These are phyloP conservation scores for Acorus gramineus DNA, from an alignment of 106 monocot genomes.

Conservation along the genomic window DNA sequence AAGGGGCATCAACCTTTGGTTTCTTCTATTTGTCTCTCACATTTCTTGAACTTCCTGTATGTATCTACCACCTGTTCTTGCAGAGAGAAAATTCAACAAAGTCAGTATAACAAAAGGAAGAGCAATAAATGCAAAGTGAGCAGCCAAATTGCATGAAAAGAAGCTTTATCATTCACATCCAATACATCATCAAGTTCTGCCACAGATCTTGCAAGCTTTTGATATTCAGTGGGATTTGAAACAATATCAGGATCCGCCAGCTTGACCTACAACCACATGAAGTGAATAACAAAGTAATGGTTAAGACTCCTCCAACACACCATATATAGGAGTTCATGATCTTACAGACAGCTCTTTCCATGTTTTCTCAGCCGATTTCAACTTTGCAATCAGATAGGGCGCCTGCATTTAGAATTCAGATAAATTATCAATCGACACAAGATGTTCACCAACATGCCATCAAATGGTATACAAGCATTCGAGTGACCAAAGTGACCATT, in stretches of 20 bases:
- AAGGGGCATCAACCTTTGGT: conserved; percentile 47
- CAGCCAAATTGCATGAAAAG: background rate
- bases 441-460: no score
- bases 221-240: conserved; percentile 89
- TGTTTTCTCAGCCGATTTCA: conserved; percentile 90
- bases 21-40: conserved; percentile 79
- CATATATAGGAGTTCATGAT: conserved; percentile 4
- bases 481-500: no score
- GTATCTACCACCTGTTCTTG: conserved; percentile 61
- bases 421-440: no score
- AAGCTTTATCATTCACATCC: background rate
- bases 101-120: background rate
- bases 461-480: no score
- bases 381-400: conserved; percentile 71
- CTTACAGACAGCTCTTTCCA: conserved; percentile 98
- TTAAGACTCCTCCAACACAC: conserved; percentile 5
- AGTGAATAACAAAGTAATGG: no score
- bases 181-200: conserved; percentile 84
- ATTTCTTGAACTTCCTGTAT: conserved; percentile 75
- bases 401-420: conserved; percentile 25
- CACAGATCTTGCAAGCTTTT: conserved; percentile 90
- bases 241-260: conserved; percentile 94
- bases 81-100: conserved; percentile 5
- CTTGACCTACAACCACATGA: conserved; percentile 41
- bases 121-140: background rate